A percentile compares a stretch with the other conserved stretches of the same genome.
phyloP scores from a whole-genome alignment of 2,329 filamentous ascomycete species.

The Aspergillus neoniger region DNA sequence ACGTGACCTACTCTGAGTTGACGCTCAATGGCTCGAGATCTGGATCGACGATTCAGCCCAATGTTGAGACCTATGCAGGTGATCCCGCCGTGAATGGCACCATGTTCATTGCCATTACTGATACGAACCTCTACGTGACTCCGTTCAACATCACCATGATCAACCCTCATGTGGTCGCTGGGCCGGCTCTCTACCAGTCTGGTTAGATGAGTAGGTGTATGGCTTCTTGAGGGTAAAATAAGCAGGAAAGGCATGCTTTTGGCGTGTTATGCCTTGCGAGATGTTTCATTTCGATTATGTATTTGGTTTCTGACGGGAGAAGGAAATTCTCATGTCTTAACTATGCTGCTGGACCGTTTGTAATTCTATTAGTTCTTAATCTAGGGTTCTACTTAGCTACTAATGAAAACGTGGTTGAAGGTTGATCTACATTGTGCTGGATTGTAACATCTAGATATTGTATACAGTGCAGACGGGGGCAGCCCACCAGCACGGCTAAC shows the following conservation, averaged over 20 bases:
- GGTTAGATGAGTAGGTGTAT: conserved; percentile 54
- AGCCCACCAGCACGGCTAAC: conserved; percentile 11
- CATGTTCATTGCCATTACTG: conserved; percentile 76
- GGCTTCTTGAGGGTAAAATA: too few relatives aligned
- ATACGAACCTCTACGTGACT: conserved; percentile 67
- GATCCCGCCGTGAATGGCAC: conserved; percentile 75
- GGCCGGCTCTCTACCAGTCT: conserved; percentile 72
- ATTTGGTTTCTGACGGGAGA: too few relatives aligned
- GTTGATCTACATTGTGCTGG: background rate
- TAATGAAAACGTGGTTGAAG: too few relatives aligned
- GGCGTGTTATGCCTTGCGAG: too few relatives aligned
- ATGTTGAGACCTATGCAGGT: conserved; percentile 65
- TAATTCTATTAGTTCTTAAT: too few relatives aligned
- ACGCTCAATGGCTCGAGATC: conserved; percentile 52
- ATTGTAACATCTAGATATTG: background rate
- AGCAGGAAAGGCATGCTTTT: too few relatives aligned
- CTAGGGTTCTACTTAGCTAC: too few relatives aligned
- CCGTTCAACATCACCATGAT: conserved; percentile 74
- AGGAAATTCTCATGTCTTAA: too few relatives aligned
- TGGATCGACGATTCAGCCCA: conserved; percentile 73
- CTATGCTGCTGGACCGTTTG: too few relatives aligned
- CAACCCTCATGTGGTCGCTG: conserved; percentile 74
- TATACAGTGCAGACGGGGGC: background rate
- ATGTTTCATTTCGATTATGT: too few relatives aligned
- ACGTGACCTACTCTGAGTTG: conserved; percentile 69